Percentiles rank a stretch among this genome's conserved stretches.
Conservation (phyloP, 2,329 filamentous ascomycete species). For the Colletotrichum plurivorum region DNA sequence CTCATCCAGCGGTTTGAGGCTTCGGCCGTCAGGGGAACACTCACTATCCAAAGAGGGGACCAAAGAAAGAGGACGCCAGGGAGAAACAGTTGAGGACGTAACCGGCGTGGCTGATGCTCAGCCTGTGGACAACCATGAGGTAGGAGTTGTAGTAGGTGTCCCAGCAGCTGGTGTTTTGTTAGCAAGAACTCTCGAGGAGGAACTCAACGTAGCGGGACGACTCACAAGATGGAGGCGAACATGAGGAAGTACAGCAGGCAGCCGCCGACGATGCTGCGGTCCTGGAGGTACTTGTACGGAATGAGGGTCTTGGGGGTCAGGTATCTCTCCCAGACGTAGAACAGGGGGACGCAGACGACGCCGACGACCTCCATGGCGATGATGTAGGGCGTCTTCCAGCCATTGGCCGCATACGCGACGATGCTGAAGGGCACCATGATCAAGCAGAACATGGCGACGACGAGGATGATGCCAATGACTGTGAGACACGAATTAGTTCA, state of each 20-base stretch:
- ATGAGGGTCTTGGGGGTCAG: conserved; percentile 67
- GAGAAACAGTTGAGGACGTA: conserved; percentile 53
- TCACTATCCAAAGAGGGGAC: conserved; percentile 54
- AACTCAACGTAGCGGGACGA: neutral
- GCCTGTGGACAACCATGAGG: conserved; percentile 53
- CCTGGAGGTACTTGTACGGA: conserved; percentile 59
- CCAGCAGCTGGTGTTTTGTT: conserved; percentile 46
- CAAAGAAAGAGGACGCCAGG: conserved; percentile 55
- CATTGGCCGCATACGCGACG: conserved; percentile 56
- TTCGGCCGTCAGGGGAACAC: neutral
- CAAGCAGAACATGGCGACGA: conserved; percentile 63
- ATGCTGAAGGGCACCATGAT: conserved; percentile 72
- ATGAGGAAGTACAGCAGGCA: conserved; percentile 45
- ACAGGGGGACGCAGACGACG: conserved; percentile 61
- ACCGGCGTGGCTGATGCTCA: conserved; percentile 46
- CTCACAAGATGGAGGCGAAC: conserved; percentile 48
- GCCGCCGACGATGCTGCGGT: conserved; percentile 51
- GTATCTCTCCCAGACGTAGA: conserved; percentile 65
- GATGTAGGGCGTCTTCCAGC: conserved; percentile 60
- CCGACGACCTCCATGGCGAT: conserved; percentile 67
- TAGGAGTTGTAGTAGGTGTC: conserved; percentile 60
- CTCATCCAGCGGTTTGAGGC: neutral
- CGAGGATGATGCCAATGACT: conserved; percentile 63
- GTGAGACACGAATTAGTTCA: neutral
- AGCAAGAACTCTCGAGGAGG: neutral